Evolutionary conservation across 352 stramenopile species (phyloP), one percentile per base, ranked within the genome.

Genomic region (Phytophthora quininea): DNA sequence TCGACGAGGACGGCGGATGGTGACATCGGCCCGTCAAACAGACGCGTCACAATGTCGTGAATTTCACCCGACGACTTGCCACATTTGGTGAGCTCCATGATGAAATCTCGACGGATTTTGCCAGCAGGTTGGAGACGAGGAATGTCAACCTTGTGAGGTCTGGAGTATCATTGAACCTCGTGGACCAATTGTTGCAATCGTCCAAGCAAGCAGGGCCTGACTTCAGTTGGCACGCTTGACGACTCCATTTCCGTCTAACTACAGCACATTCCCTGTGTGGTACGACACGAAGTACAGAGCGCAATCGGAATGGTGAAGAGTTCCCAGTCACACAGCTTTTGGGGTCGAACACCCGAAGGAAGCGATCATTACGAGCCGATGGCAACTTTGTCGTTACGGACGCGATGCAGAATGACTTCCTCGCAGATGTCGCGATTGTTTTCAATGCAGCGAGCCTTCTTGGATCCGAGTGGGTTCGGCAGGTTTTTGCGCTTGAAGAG

Each of bases 231-330:
- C 50, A 24, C 74, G 79, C 31, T 69, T 67, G 19, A 59, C 70
- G 30, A 60, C 49, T 12, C 45, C 27, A 4, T 63, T 60, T 9
- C 64, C 37, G 24, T 71, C 49, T 33, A 50, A 77, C 27, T 79
- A 60, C 2, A 79, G 67, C 9, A 69, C 54, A n/a, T 69, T 71
- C 3, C 71, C 67, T 33, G 58, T 75, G 51, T 68, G 56, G 48
- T 54, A 65, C 11, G 71, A 82, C 19, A 79, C 67, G 42, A 79
- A 79, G 58, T 71, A 71, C 7, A 79, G 53, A 10, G 27, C 48
- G 10, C 62, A 67, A 27, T 56, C 30, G 3, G 48, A 51, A 82
- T 76, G 19, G 27, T 67, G 51, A 82, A 82, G 30, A 64, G 58
- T 38, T 77, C 67, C 60, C 63, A 76, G 19, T 68, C 40, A 10